phyloP scores from a whole-genome alignment of 2,329 filamentous ascomycete species.

The Epichloe elymi region DNA sequence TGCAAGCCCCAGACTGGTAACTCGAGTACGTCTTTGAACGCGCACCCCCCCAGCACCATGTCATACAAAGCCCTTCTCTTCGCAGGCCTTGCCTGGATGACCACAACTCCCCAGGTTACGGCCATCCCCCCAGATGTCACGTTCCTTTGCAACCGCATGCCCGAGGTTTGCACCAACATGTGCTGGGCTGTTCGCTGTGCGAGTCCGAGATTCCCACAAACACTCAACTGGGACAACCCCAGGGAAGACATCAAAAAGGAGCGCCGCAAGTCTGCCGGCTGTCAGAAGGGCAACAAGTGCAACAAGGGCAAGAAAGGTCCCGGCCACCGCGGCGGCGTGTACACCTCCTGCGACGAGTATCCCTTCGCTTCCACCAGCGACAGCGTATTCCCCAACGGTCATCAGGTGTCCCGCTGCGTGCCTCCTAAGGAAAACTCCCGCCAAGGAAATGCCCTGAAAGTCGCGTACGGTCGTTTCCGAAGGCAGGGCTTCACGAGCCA shows the following conservation, averaged over 20 bases:
- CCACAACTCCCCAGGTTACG: neutral
- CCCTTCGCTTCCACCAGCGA: slow-evolving; percentile 8
- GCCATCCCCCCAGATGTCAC: neutral
- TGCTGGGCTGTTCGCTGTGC: neutral
- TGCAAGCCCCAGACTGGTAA: neutral
- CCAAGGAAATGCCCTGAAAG: slow-evolving; percentile 5
- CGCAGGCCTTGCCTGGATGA: neutral
- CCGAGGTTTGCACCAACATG: neutral
- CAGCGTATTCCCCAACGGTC: slow-evolving; percentile 4
- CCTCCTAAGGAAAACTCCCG: slow-evolving; percentile 5
- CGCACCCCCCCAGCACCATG: neutral
- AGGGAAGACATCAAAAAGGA: neutral
- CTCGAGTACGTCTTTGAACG: neutral
- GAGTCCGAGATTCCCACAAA: neutral
- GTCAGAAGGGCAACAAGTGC: slow-evolving; percentile 8
- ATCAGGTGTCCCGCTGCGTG: slow-evolving; percentile 11
- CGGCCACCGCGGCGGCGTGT: slow-evolving; percentile 6
- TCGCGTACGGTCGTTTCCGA: neutral
- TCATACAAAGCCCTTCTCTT: neutral
- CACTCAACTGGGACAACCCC: neutral
- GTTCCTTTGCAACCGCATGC: neutral
- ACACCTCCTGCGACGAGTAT: slow-evolving; percentile 10
- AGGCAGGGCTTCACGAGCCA: neutral
- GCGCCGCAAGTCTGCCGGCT: slow-evolving; percentile 6
- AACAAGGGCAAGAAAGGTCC: slow-evolving; percentile 4